Percentiles rank a stretch among this genome's conserved stretches.
Evolutionary conservation across 805 yeast genomes (phyloP).

Genomic region (Yamadazyma endophytica): DNA sequence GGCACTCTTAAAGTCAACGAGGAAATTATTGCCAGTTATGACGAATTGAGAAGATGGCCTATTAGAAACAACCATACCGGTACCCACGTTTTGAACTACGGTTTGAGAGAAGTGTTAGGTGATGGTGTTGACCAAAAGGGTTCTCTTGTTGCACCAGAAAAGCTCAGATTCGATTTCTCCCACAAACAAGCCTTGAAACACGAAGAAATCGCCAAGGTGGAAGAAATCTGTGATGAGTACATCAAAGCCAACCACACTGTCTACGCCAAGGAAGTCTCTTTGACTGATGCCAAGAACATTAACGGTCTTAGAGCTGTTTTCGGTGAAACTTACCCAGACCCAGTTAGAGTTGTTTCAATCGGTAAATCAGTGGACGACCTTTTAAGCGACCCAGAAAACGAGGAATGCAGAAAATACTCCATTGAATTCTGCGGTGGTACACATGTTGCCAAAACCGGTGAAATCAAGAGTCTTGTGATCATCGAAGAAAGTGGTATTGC

Average conservation of each 20-base stretch:
- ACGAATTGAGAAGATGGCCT: slow-evolving; percentile 93
- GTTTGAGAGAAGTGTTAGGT: slow-evolving; percentile 81
- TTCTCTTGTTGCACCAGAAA: slow-evolving; percentile 92
- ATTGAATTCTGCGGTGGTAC: slow-evolving; percentile 99
- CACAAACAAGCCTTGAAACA: slow-evolving; percentile 80
- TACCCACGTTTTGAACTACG: slow-evolving; percentile 90
- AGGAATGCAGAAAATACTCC: slow-evolving; percentile 73
- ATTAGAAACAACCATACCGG: slow-evolving; percentile 98
- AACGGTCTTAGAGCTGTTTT: slow-evolving; percentile 93
- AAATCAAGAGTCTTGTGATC: slow-evolving; percentile 84
- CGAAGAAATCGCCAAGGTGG: slow-evolving; percentile 71
- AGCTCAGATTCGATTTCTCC: slow-evolving; percentile 92
- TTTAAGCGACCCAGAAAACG: slow-evolving; percentile 62
- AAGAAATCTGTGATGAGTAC: slow-evolving; percentile 64
- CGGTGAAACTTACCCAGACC: slow-evolving; percentile 98
- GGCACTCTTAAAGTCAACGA: slow-evolving; percentile 70
- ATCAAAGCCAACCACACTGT: slow-evolving; percentile 71
- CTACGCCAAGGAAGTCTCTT: slow-evolving; percentile 76
- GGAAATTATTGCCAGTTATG: slow-evolving; percentile 77
- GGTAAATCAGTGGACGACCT: slow-evolving; percentile 88
- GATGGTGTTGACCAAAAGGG: slow-evolving; percentile 93
- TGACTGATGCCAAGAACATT: slow-evolving; percentile 69
- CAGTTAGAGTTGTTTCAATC: slow-evolving; percentile 95
- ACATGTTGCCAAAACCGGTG: slow-evolving; percentile 88
- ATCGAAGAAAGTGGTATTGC: slow-evolving; percentile 97